Evolutionary conservation across 164 flowering plant genomes (phyloP), one percentile per base, ranked within the genome.

Genomic region (Vitis rupestris): DNA sequence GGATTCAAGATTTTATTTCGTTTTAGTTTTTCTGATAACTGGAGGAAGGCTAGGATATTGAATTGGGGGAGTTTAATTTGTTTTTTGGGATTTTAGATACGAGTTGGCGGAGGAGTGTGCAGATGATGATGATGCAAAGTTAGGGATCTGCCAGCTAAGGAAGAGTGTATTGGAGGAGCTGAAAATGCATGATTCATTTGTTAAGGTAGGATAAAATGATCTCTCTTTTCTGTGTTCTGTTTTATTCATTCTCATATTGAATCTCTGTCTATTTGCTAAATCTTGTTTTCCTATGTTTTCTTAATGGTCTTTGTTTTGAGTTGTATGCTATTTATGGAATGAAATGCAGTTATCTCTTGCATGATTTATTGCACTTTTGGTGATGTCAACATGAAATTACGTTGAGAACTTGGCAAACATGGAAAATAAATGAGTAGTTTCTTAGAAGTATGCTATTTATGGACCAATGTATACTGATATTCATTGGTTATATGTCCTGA

Each of bases 101-200:
- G 90, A 91, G 67, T 79, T 89, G 84, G 97, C 97, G 7, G 95
- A 87, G 69, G 97, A 91, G 19, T 88, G 88, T 76, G 90, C 97
- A 1, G 99, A 93, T 72, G 99, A 93, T 81, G 99, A 95, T 69
- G 99, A 95, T 61, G 96, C 82, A 14, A 93, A 91, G 68, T 67
- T 77, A 60, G 84, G 81, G 27, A 88, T 95, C 29, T 65, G 77
- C 11, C 69, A 90, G 50, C 75, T 95, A 81, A 86, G 93, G 77
- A 88, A 88, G 62, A 74, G 64, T 54, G 90, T 90, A 14, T 52
- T 81, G 50, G 78, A 83, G 51, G 94, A 90, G 79, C 79, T 93
- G 64, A 84, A 84, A 79, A 73, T 93, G 89, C 97, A 93, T 50
- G 78, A 82, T 69, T 91, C 92, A 14, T 84, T 82, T 76, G 84